A percentile compares a stretch with the other conserved stretches of the same genome.
These are phyloP conservation scores for Fusarium protoensiforme DNA, from an alignment of 2,329 filamentous ascomycete genomes.

Conservation along the genomic window DNA sequence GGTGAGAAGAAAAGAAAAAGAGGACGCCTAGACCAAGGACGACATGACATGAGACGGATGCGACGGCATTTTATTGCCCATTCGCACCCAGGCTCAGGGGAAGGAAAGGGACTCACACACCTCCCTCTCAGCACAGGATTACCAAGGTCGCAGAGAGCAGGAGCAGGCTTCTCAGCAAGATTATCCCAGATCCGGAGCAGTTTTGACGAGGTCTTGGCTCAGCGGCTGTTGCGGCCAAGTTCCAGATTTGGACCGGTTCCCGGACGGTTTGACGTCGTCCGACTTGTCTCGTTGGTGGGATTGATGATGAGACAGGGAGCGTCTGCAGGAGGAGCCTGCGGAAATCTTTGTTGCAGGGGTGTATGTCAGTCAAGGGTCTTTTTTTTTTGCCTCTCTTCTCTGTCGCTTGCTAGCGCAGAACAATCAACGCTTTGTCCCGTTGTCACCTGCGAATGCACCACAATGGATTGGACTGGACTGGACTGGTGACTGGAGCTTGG, in stretches of 20 bases:
- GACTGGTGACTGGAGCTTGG: no score
- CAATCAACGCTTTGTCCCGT: neutral
- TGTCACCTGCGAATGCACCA: neutral
- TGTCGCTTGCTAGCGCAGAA: constrained; percentile 2
- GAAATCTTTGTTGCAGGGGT: constrained; percentile 33
- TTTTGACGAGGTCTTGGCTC: constrained; percentile 29
- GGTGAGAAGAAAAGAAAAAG: constrained; percentile 19
- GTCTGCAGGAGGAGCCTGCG: constrained; percentile 21
- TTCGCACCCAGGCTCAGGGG: constrained; percentile 21
- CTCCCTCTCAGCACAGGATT: constrained; percentile 15
- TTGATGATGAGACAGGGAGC: constrained; percentile 12
- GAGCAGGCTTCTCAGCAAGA: neutral
- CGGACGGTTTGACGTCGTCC: constrained; percentile 13
- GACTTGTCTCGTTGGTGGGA: constrained; percentile 36
- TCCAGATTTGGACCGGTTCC: constrained; percentile 36
- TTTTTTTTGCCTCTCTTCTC: neutral
- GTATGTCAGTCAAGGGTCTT: neutral
- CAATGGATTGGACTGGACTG: constrained; percentile 5
- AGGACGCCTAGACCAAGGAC: constrained; percentile 15
- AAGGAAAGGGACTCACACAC: neutral
- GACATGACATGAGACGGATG: constrained; percentile 27
- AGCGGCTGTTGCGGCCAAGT: constrained; percentile 27
- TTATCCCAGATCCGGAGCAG: constrained; percentile 17
- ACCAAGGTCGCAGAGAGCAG: constrained; percentile 15
- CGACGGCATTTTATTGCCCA: constrained; percentile 31